phyloP scores from a whole-genome alignment of 129 eudicot genomes.

The Artemisia tridentata region DNA sequence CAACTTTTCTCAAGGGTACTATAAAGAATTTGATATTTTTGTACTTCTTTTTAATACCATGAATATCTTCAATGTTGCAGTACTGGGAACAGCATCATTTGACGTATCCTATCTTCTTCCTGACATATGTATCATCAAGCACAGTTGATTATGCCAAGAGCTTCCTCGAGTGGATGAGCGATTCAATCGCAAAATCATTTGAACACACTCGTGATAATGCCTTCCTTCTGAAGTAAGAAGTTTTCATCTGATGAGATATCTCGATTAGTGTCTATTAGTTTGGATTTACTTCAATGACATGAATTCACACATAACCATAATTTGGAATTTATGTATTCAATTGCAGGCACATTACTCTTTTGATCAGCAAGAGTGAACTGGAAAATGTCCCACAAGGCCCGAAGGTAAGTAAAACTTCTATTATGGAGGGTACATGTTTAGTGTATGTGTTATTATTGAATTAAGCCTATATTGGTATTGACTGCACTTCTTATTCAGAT shows the following conservation, averaged over 20 bases:
- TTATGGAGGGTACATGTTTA: constrained; percentile 3
- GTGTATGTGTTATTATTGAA: neutral
- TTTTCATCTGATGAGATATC: constrained; percentile 19
- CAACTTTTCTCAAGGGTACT: neutral
- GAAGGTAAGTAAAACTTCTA: constrained; percentile 49
- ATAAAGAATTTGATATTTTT: neutral
- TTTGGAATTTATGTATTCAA: constrained; percentile 9
- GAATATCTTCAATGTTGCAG: constrained; percentile 46
- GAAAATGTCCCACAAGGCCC: constrained; percentile 87
- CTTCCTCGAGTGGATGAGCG: constrained; percentile 98
- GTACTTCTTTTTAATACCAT: neutral
- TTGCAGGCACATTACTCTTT: constrained; percentile 79
- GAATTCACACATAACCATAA: no score
- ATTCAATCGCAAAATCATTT: constrained; percentile 90
- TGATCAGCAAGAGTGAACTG: constrained; percentile 73
- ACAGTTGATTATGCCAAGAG: constrained; percentile 90
- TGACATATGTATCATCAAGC: constrained; percentile 87
- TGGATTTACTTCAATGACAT: neutral
- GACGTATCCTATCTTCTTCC: constrained; percentile 87
- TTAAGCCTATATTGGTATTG: constrained; percentile 3
- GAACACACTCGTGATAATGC: constrained; percentile 95
- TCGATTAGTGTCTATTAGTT: neutral
- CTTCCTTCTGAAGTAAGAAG: constrained; percentile 74
- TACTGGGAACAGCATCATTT: constrained; percentile 86
- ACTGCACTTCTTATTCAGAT: constrained; percentile 43